Conservation (phyloP, 2,329 filamentous ascomycete species). For the Pseudopyricularia javanii region DNA sequence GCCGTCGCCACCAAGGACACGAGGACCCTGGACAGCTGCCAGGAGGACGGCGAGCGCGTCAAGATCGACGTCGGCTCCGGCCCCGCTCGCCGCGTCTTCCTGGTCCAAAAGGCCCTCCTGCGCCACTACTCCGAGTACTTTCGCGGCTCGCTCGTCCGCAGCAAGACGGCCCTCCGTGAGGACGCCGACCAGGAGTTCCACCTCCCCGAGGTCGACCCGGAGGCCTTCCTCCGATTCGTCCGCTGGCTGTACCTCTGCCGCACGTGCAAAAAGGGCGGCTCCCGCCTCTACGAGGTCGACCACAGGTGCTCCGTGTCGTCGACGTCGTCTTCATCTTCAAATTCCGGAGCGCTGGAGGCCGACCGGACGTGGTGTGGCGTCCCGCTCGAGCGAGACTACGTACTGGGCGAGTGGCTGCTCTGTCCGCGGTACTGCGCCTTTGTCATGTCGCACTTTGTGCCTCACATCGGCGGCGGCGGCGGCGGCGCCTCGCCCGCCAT, state of each 20-base stretch:
- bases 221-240: slow-evolving; percentile 5
- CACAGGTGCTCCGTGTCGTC: slow-evolving; percentile 1
- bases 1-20: slow-evolving; percentile 1
- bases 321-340: too few species aligned
- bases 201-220: slow-evolving; percentile 6
- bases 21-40: background rate
- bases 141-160: slow-evolving; percentile 15
- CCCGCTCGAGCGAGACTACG: slow-evolving; percentile 5
- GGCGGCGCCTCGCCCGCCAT: too few species aligned
- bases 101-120: slow-evolving; percentile 6
- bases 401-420: slow-evolving; percentile 6
- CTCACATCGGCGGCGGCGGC: slow-evolving; percentile 2
- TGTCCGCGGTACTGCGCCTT: slow-evolving; percentile 3
- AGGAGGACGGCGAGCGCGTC: background rate
- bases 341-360: too few species aligned
- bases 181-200: slow-evolving; percentile 11
- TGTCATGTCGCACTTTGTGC: slow-evolving; percentile 4
- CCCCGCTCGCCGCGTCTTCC: background rate
- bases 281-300: background rate
- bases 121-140: slow-evolving; percentile 6
- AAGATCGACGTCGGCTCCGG: slow-evolving; percentile 1
- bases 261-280: slow-evolving; percentile 3
- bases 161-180: slow-evolving; percentile 33
- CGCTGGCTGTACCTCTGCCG: slow-evolving; percentile 7
- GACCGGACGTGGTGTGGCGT: slow-evolving; percentile 3